phyloP scores from a whole-genome alignment of 164 flowering plant species.

The Cinnamomum chago region DNA sequence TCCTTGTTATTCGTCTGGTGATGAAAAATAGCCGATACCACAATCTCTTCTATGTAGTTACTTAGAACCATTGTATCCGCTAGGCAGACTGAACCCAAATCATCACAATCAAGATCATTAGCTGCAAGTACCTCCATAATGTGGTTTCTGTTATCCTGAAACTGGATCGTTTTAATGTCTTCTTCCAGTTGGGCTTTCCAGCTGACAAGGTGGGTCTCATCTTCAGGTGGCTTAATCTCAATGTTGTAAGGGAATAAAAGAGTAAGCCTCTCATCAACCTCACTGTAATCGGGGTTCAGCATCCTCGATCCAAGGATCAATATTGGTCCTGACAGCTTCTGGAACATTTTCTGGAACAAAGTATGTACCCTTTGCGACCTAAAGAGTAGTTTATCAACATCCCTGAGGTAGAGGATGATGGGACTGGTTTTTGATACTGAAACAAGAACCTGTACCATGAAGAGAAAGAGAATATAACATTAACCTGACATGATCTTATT shows the following conservation, averaged over 20 bases:
- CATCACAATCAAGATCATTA: constrained; percentile 88
- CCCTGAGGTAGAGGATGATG: constrained; percentile 75
- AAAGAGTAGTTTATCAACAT: constrained; percentile 62
- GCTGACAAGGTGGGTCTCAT: constrained; percentile 68
- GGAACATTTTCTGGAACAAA: constrained; percentile 76
- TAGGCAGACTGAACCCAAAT: constrained; percentile 65
- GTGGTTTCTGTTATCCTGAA: constrained; percentile 78
- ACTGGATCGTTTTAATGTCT: constrained; percentile 84
- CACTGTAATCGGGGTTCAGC: constrained; percentile 36
- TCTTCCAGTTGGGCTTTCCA: constrained; percentile 86
- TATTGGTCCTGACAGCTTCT: constrained; percentile 67
- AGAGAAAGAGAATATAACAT: constrained; percentile 7
- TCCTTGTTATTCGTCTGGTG: constrained; percentile 83
- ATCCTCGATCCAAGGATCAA: constrained; percentile 82
- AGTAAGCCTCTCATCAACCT: constrained; percentile 62
- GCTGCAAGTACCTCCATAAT: constrained; percentile 77
- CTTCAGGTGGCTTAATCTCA: constrained; percentile 81
- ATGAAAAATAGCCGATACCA: constrained; percentile 83
- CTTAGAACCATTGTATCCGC: constrained; percentile 68
- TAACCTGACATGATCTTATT: background rate
- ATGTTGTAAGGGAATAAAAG: constrained; percentile 77
- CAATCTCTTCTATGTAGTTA: constrained; percentile 84
- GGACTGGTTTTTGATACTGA: constrained; percentile 61
- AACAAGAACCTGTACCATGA: constrained; percentile 52
- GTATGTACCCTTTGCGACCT: constrained; percentile 59